A percentile compares a stretch with the other conserved stretches of the same genome.
These are phyloP conservation scores for Pouteria campechiana DNA, from an alignment of 179 eudicot genomes.

Conservation along the genomic window DNA sequence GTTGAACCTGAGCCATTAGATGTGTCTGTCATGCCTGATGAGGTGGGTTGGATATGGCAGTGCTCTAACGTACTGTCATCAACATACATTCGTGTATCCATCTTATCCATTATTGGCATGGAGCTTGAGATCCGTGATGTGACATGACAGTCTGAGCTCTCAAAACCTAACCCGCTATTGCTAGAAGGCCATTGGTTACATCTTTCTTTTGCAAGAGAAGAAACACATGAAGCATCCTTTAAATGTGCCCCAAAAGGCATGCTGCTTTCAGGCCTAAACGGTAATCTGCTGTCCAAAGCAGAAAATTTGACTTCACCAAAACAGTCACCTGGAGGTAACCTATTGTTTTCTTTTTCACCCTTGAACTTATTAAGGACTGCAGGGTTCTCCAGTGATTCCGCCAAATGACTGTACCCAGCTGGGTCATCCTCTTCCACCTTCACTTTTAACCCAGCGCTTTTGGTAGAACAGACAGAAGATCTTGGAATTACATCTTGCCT, in stretches of 20 bases:
- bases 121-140: conserved; percentile 13
- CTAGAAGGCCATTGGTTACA: conserved; percentile 2
- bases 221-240: neutral
- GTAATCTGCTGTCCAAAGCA: conserved; percentile 5
- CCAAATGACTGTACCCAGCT: conserved; percentile 6
- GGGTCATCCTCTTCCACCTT: conserved; percentile 34
- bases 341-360: conserved; percentile 6
- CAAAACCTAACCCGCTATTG: conserved; percentile 4
- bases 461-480: conserved; percentile 7
- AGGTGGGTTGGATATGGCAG: conserved; percentile 40
- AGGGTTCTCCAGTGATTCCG: neutral
- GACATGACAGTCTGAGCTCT: conserved; percentile 6
- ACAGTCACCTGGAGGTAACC: neutral
- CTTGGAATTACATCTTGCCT: conserved; percentile 9
- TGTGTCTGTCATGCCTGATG: conserved; percentile 70
- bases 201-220: conserved; percentile 1
- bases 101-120: conserved; percentile 13
- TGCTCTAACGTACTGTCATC: conserved; percentile 20
- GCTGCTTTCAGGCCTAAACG: conserved; percentile 2
- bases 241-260: too few relatives aligned
- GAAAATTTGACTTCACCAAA: conserved; percentile 14
- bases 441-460: conserved; percentile 17
- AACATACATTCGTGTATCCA: conserved; percentile 13
- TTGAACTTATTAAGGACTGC: conserved; percentile 1
- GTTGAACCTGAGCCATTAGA: conserved; percentile 49